These are phyloP conservation scores for Tolypocladium inflatum DNA, from an alignment of 2,329 filamentous ascomycete genomes.

Conservation along the genomic window DNA sequence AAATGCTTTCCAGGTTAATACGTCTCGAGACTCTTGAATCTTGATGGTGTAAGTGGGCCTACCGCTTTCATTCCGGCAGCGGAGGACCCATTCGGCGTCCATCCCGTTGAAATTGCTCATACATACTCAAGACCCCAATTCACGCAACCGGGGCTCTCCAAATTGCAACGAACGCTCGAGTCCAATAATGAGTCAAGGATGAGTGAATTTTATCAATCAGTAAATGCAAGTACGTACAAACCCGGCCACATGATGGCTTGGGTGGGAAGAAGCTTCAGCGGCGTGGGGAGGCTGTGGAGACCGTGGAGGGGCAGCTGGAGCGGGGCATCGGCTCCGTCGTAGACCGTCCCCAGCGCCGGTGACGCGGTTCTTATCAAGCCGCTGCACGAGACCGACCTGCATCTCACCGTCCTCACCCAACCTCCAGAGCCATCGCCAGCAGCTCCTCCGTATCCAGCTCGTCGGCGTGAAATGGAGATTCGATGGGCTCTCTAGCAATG, in stretches of 20 bases:
- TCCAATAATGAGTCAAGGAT: not conserved
- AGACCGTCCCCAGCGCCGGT: not conserved
- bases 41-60: not conserved
- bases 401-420: not conserved
- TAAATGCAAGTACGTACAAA: not conserved
- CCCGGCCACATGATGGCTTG: not conserved
- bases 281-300: not conserved
- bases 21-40: too few species aligned
- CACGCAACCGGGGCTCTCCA: not conserved
- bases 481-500: not conserved
- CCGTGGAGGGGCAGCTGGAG: not conserved
- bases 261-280: not conserved
- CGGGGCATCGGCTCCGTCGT: constrained; percentile 1
- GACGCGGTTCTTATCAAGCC: not conserved
- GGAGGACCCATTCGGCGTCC: not conserved
- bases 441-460: not conserved
- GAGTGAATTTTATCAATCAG: not conserved
- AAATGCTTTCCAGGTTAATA: too few species aligned
- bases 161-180: not conserved
- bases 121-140: not conserved
- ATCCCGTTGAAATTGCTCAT: not conserved
- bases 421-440: not conserved
- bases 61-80: not conserved
- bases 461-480: not conserved
- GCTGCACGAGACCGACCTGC: not conserved